These are phyloP conservation scores for Chrysanthemum lavandulifolium DNA, from an alignment of 129 eudicot species.

Conservation along the genomic window DNA sequence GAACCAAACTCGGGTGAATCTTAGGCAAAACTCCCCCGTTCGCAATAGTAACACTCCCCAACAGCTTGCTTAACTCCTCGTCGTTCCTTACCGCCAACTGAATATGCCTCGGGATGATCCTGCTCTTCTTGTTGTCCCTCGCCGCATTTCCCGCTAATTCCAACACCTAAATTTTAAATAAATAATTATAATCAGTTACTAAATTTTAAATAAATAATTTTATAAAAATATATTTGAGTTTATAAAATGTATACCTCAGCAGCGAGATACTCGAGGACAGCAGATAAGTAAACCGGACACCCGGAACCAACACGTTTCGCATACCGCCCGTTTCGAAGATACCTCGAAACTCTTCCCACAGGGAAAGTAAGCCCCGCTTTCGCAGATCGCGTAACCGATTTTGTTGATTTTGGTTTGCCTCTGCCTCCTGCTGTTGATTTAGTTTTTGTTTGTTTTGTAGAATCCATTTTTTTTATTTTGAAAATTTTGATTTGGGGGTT, in stretches of 20 bases:
- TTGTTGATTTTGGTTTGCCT: conserved; percentile 46
- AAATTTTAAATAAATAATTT: too few relatives aligned
- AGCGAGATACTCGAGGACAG: conserved; percentile 69
- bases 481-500: background rate
- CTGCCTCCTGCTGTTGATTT: conserved; percentile 53
- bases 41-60: too few relatives aligned
- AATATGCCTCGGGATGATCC: too few relatives aligned
- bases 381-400: conserved; percentile 50
- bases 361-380: conserved; percentile 75
- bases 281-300: conserved; percentile 61
- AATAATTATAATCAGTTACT: too few relatives aligned
- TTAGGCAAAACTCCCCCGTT: too few relatives aligned
- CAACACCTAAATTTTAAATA: too few relatives aligned
- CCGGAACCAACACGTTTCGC: conserved; percentile 72
- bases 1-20: too few relatives aligned
- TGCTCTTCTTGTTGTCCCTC: too few relatives aligned
- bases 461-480: conserved; percentile 35
- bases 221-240: too few relatives aligned
- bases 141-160: too few relatives aligned
- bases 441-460: conserved; percentile 11
- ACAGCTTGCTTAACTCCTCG: too few relatives aligned
- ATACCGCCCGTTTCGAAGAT: conserved; percentile 51
- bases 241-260: conserved; percentile 48
- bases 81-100: too few relatives aligned
- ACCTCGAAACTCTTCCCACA: conserved; percentile 61